A percentile compares a stretch with the other conserved stretches of the same genome.
Evolutionary conservation across 352 stramenopile species (phyloP).

Genomic region (Phytophthora kernoviae): DNA sequence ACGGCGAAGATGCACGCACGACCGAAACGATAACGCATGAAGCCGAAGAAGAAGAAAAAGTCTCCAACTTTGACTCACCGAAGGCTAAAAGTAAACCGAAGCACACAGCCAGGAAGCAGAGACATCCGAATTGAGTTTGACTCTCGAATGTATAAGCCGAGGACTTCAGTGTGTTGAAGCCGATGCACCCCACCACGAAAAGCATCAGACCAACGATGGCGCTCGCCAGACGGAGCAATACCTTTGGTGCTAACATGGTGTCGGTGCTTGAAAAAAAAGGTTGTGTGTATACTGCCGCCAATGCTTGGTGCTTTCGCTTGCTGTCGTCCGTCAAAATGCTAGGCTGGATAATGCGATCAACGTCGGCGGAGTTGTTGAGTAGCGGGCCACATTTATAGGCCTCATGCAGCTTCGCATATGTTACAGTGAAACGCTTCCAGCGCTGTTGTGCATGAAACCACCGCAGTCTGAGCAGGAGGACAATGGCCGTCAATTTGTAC

Average conservation of each 20-base stretch:
- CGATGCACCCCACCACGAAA: slow-evolving; percentile 49
- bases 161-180: slow-evolving; percentile 52
- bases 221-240: slow-evolving; percentile 45
- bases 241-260: slow-evolving; percentile 30
- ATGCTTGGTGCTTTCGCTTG: too few species aligned
- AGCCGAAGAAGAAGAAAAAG: slow-evolving; percentile 87
- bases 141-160: slow-evolving; percentile 42
- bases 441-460: too few species aligned
- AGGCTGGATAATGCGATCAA: too few species aligned
- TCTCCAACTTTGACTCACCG: slow-evolving; percentile 61
- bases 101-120: slow-evolving; percentile 73
- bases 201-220: slow-evolving; percentile 38
- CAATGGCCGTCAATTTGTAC: too few species aligned
- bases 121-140: slow-evolving; percentile 67
- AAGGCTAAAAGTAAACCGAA: slow-evolving; percentile 67
- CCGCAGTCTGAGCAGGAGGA: too few species aligned
- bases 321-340: too few species aligned
- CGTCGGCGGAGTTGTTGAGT: too few species aligned
- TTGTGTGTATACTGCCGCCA: slow-evolving; percentile 4
- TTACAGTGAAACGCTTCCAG: too few species aligned
- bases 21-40: slow-evolving; percentile 76
- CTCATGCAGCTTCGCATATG: too few species aligned
- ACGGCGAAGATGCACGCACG: slow-evolving; percentile 58
- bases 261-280: not conserved
- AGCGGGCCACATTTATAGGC: too few species aligned